A percentile compares a stretch with the other conserved stretches of the same genome.
phyloP scores from a whole-genome alignment of 495 filamentous ascomycete genomes.

The Cladorrhinum samala region DNA sequence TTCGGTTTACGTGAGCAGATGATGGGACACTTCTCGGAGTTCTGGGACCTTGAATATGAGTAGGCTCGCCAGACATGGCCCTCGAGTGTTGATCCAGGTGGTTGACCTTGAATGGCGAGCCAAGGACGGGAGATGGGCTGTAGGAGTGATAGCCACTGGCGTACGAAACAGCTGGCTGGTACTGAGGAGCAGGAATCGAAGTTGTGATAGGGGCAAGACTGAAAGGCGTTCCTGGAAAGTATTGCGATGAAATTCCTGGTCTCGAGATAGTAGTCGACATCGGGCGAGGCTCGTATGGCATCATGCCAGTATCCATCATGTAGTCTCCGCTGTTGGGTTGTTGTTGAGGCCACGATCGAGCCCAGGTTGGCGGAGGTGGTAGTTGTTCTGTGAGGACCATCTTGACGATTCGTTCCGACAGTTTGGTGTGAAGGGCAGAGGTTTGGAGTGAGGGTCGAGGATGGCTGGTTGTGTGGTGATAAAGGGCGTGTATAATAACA shows the following conservation, averaged over 20 bases:
- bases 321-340: constrained; percentile 27
- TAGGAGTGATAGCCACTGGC: constrained; percentile 28
- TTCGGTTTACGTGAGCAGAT: constrained; percentile 22
- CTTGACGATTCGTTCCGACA: constrained; percentile 11
- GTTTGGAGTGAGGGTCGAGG: not conserved
- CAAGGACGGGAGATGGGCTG: constrained; percentile 23
- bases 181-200: constrained; percentile 29
- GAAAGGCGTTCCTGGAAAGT: constrained; percentile 30
- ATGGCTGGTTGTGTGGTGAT: not conserved
- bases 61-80: constrained; percentile 10
- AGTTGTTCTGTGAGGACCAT: constrained; percentile 37
- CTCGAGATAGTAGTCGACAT: constrained; percentile 24
- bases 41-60: constrained; percentile 5
- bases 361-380: constrained; percentile 31
- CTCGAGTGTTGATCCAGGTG: constrained; percentile 26
- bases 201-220: constrained; percentile 30
- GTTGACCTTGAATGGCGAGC: constrained; percentile 29
- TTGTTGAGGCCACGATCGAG: constrained; percentile 36
- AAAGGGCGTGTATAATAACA: no score
- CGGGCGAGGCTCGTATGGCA: constrained; percentile 30
- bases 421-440: not conserved
- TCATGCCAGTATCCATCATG: constrained; percentile 32
- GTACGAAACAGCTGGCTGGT: constrained; percentile 24
- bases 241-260: constrained; percentile 25
- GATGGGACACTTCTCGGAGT: constrained; percentile 10